Evolutionary conservation across 176 grass and related monocot species (phyloP), one percentile per base, ranked within the genome.

Genomic region (Oryza nivara): DNA sequence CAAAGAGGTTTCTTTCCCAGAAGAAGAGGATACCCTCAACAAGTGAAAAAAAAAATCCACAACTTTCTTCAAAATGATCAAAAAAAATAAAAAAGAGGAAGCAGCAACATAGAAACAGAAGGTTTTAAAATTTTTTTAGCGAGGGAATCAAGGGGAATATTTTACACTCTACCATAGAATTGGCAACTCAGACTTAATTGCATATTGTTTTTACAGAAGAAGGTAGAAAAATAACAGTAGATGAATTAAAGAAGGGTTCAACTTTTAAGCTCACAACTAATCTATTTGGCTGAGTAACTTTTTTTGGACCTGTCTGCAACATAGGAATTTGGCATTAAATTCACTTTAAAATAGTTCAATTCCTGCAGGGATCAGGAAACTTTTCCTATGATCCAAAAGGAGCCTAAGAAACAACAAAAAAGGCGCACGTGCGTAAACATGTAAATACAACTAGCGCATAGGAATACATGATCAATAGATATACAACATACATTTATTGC

Each of bases 401-500:
- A 23, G 58, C 19, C 58, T 43, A 81, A 70, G 63, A 46, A 23
- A 60, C 5, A 82, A 75, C 28, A 25, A 44, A 13, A 78, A 63
- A 61, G 23, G 46, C 3, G 9, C 14, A 88, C 76, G 11, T 14
- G 6, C 36, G 15, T 25, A 67, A 63, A 23, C 8, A 81, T 82
- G 51, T 65, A 64, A 76, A 77, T 60, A 75, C 22, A 77, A 52
- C 3, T 7, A 52, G 36, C 44, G 40, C 41, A 77, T 11, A 25
- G 28, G 14, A 76, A 61, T 61, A 40, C 17, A 84, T 85, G 43
- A 76, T 77, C 32, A 69, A 73, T 32, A 89, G 52, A 79, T 68
- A 19, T 65, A 73, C 61, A 56, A 30, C 90, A 76, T 98, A 98
- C 96, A 95, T 80, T 95, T 93, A 65, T 93, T 95, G 91, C 93